Evolutionary conservation across 2,329 filamentous ascomycete species (phyloP), one percentile per base, ranked within the genome.

Genomic region (Aspergillus tamarii): DNA sequence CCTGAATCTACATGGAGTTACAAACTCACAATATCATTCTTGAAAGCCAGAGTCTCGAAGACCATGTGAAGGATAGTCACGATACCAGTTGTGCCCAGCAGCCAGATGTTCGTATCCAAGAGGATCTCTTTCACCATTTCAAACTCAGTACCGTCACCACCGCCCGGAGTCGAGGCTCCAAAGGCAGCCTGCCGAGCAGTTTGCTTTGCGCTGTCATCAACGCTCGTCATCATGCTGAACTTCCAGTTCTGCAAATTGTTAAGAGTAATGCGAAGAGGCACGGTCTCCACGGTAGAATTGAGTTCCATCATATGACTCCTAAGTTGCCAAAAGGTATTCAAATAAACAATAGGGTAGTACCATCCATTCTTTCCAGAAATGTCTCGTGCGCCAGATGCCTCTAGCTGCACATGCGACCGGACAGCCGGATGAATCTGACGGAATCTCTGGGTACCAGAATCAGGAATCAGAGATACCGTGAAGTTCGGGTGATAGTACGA

Each of bases 281-380:
- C 82, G 26, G 87, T 88, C 72, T 88, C 90, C 70, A 97, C 91
- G 0, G 95, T 98, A 19, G 92, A 90, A 77, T 99, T 99, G 57
- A 99, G 83, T 69, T 94, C 85, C 26, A 86, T 92, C 94, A 98
- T 98, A 72, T 98, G 93, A 67, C 86, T 89, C 75, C 87, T 92
- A 67, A 99, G 85, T 80, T 98, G 94, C 95, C 95, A 99, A 80
- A 99, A 99, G 4, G 91, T 96, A 81, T 99, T 99, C 75, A 95
- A 84, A 76, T 93, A 99, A 45, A 98, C 81, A 52, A 97, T 87
- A 5, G 95, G 95, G 74, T 91, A 88, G 76, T 98, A 99, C 94
- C 94, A 99, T 65, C 90, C 90, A 79, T 98, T 93, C 79, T 94
- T 87, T 43, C 95, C 95, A 16, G 88, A 88, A 2, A 85, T 88